Base-by-base conservation (phyloP, 441 rosid genomes). In the Populus hybrid region DNA sequence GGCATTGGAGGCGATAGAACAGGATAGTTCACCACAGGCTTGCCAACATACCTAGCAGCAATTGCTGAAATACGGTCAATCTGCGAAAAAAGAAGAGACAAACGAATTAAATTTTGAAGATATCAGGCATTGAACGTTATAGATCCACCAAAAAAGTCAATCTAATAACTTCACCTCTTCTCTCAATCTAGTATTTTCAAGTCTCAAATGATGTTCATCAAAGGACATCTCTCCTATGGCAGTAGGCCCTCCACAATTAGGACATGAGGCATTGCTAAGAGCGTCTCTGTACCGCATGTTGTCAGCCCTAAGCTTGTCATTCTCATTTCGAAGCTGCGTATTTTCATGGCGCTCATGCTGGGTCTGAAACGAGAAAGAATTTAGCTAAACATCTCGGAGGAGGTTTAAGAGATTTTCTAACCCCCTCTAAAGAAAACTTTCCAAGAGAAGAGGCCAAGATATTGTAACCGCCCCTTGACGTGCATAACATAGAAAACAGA, bases 141-240 rank as follows among this genome's bases (percentile, higher is more conserved):
- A 28, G 30, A 28, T 28, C 30, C 30, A 28, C 30, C 30, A 28
- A 2, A 28, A 28, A 3, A 28, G 0, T 28, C 30, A 28, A 28
- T 28, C 30, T 28, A 28, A 28, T 28, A 28, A 28, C 30, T 28
- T 28, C 30, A 28, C 30, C 99, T 95, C 99, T 85, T 95, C 98
- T 75, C 97, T 84, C 74, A 94, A 68, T 68, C 95, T 86, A 32
- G 92, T 87, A 83, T 95, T 95, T 84, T 95, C 99, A 42, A 94
- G 86, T 35, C 98, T 89, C 53, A 95, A 78, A 79, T 95, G 97
- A 76, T 95, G 99, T 79, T 95, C 99, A 61, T 94, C 98, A 57
- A 91, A 92, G 18, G 99, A 94, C 95, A 94, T 94, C 75, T 95
- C 97, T 32, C 98, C 99, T 7, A 95, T 80, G 30, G 97, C 90